phyloP scores from a whole-genome alignment of 305 asterid genomes.

The Fraxinus latifolia region DNA sequence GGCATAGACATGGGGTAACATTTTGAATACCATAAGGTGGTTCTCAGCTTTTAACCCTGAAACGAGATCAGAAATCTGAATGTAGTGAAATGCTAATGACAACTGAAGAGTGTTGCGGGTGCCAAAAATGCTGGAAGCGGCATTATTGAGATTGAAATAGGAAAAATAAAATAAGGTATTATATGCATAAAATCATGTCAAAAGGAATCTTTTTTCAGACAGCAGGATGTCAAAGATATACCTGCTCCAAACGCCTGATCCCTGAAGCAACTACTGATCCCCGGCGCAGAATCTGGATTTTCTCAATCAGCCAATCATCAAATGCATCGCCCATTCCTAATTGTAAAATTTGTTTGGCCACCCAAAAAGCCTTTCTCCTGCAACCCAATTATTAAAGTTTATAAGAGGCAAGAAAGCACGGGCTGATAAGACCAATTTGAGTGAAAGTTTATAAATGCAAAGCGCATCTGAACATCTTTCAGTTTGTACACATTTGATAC shows the following conservation, averaged over 20 bases:
- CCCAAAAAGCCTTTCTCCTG: slow-evolving; percentile 99
- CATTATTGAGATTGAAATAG: not conserved
- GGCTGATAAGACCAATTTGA: slow-evolving; percentile 13
- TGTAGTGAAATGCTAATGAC: not conserved
- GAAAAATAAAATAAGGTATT: not conserved
- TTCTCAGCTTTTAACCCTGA: not conserved
- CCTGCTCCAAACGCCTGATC: slow-evolving; percentile 84
- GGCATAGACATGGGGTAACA: not conserved
- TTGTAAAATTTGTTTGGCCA: slow-evolving; percentile 91
- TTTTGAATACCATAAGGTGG: not conserved
- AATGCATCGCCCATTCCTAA: slow-evolving; percentile 99
- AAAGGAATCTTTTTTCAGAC: not conserved
- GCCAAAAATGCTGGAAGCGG: not conserved
- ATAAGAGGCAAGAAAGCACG: slow-evolving; percentile 20
- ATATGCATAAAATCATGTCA: not conserved
- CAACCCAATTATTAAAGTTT: slow-evolving; percentile 25
- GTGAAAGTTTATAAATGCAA: slow-evolving; percentile 6
- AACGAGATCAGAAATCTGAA: not conserved
- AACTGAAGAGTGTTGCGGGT: not conserved
- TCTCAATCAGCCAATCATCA: slow-evolving; percentile 97
- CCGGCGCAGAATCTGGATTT: slow-evolving; percentile 78
- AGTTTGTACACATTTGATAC: slow-evolving; percentile 35
- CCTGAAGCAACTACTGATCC: slow-evolving; percentile 94
- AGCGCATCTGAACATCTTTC: slow-evolving; percentile 12
- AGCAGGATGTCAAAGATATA: slow-evolving; percentile 25